Evolutionary conservation across 768 basidiomycete genomes (phyloP).

Genomic region (Suillus occidentalis): DNA sequence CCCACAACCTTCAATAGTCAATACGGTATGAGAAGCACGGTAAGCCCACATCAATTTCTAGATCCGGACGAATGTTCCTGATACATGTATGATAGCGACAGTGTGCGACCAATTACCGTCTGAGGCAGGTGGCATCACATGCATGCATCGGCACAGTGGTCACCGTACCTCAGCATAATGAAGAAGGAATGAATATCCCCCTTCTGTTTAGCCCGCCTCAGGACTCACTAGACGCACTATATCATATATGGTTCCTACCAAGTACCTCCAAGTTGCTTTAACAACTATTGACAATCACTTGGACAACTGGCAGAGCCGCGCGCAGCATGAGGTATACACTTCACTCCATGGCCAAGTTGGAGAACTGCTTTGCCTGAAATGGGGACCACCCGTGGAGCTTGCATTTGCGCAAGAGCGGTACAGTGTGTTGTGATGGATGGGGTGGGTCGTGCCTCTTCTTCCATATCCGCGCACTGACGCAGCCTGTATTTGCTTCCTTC

Average conservation of each 20-base stretch:
- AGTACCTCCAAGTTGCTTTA: neutral
- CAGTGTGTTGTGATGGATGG: neutral
- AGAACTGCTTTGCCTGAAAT: neutral
- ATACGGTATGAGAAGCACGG: neutral
- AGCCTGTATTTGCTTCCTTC: neutral
- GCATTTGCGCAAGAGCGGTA: neutral
- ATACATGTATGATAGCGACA: neutral
- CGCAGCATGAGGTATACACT: neutral
- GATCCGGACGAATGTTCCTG: neutral
- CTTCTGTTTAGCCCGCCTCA: neutral
- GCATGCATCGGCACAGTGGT: neutral
- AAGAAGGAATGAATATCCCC: neutral
- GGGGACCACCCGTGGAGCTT: neutral
- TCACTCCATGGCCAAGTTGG: neutral
- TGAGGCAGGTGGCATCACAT: neutral
- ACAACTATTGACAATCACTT: neutral
- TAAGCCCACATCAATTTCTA: neutral
- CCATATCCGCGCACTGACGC: neutral
- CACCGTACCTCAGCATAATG: neutral
- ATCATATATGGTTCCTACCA: neutral
- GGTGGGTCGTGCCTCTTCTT: neutral
- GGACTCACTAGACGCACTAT: neutral
- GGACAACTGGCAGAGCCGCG: neutral
- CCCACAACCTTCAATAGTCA: neutral
- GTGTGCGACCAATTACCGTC: too few relatives aligned